A percentile compares a stretch with the other conserved stretches of the same genome.
Evolutionary conservation across 2,329 filamentous ascomycete species (phyloP).

Genomic region (Monosporascus sp.): DNA sequence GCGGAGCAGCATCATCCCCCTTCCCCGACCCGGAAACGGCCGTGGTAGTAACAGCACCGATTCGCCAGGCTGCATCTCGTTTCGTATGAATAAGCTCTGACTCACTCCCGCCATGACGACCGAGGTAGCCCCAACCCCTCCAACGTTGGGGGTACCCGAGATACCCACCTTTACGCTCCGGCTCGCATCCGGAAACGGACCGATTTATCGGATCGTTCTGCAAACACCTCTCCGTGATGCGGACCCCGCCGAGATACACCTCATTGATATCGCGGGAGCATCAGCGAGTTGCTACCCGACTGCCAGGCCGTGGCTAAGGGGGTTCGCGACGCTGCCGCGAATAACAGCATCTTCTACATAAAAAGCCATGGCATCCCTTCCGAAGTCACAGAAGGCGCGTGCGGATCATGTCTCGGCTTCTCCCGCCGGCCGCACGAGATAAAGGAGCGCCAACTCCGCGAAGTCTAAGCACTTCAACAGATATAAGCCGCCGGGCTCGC

Average conservation of each 20-base stretch:
- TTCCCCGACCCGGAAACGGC: too few species aligned
- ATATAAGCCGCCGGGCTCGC: slow-evolving; percentile 30
- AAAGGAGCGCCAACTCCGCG: slow-evolving; percentile 26
- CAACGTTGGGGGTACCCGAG: background rate
- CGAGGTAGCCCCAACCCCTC: background rate
- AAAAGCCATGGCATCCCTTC: slow-evolving; percentile 24
- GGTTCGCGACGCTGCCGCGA: slow-evolving; percentile 34
- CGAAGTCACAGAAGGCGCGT: slow-evolving; percentile 25
- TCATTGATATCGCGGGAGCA: slow-evolving; percentile 39
- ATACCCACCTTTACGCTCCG: slow-evolving; percentile 13
- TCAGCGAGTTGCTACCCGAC: slow-evolving; percentile 28
- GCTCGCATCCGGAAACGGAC: slow-evolving; percentile 21
- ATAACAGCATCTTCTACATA: slow-evolving; percentile 42
- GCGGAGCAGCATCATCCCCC: too few species aligned
- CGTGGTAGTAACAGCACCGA: too few species aligned
- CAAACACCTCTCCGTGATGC: slow-evolving; percentile 20
- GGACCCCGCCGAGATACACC: slow-evolving; percentile 27
- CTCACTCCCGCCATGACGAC: background rate
- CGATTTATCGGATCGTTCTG: slow-evolving; percentile 14
- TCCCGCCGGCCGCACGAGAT: slow-evolving; percentile 19
- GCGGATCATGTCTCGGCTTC: slow-evolving; percentile 16
- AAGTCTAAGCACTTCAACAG: slow-evolving; percentile 35
- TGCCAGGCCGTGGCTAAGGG: slow-evolving; percentile 33
- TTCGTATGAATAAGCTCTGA: background rate
- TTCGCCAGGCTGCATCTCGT: background rate